Percentiles rank a stretch among this genome's conserved stretches.
phyloP scores from a whole-genome alignment of 345 rosid species.

The Camelina neglecta region DNA sequence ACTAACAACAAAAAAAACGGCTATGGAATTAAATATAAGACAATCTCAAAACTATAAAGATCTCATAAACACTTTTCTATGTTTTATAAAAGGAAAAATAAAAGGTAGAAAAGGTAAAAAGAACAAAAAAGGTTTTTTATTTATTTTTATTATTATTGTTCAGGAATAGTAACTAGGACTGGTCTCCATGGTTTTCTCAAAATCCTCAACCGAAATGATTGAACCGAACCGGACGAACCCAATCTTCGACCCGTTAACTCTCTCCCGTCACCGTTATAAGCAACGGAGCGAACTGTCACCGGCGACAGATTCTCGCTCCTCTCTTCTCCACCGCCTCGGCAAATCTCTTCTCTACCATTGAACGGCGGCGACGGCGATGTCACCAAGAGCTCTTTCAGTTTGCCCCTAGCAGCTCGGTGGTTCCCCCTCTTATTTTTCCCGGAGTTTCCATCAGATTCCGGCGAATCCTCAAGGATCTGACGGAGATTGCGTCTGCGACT shows the following conservation, averaged over 20 bases:
- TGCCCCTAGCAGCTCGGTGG: conserved; percentile 19
- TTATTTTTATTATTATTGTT: conserved; percentile 13
- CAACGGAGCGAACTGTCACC: conserved; percentile 4
- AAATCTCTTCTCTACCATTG: conserved; percentile 11
- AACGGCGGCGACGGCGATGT: conserved; percentile 43
- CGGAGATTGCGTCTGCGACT: conserved; percentile 39
- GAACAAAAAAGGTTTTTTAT: background rate
- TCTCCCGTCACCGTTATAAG: conserved; percentile 34
- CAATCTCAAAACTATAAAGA: background rate
- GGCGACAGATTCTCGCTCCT: conserved; percentile 13
- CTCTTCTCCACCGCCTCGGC: conserved; percentile 11
- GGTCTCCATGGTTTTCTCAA: conserved; percentile 47
- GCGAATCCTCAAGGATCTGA: conserved; percentile 40
- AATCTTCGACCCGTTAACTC: conserved; percentile 31
- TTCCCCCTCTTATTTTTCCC: conserved; percentile 41
- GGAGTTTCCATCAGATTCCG: conserved; percentile 34
- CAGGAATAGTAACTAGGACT: conserved; percentile 42
- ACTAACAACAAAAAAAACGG: background rate
- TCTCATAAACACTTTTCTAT: conserved; percentile 2
- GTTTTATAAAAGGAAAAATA: background rate
- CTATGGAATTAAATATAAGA: background rate
- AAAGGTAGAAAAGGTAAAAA: background rate
- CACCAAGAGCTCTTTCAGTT: conserved; percentile 39
- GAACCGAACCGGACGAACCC: conserved; percentile 34
- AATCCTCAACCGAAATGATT: conserved; percentile 41